These are phyloP conservation scores for Euphorbia pulcherrima DNA, from an alignment of 345 rosid genomes.

Conservation along the genomic window DNA sequence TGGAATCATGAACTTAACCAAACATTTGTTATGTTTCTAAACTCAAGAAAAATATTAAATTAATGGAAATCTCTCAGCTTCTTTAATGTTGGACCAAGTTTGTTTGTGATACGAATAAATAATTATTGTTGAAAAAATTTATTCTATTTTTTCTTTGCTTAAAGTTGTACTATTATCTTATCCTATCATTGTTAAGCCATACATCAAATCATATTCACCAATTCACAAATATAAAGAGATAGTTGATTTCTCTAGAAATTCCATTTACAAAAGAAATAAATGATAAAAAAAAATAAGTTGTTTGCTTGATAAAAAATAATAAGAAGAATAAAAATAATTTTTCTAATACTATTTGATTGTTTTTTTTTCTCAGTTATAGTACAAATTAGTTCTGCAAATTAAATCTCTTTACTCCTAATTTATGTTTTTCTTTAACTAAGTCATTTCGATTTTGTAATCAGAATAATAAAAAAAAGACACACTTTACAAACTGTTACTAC, in stretches of 20 bases:
- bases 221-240: no score
- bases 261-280: not conserved
- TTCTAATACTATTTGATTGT: no score
- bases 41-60: not conserved
- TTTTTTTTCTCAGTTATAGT: no score
- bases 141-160: not conserved
- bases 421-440: no score
- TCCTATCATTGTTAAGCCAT: not conserved
- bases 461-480: no score
- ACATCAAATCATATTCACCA: not conserved
- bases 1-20: not conserved
- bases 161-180: not conserved
- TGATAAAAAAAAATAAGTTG: no score
- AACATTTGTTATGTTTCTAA: not conserved
- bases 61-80: not conserved
- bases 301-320: no score
- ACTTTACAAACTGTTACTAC: no score
- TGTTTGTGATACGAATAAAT: not conserved
- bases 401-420: no score
- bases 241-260: not conserved
- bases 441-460: no score
- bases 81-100: not conserved
- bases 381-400: no score
- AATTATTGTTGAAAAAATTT: not conserved
- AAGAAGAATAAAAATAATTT: no score